Evolutionary conservation across 2,329 filamentous ascomycete species (phyloP), one percentile per base, ranked within the genome.

Genomic region (Ophiocordyceps camponoti-floridani): DNA sequence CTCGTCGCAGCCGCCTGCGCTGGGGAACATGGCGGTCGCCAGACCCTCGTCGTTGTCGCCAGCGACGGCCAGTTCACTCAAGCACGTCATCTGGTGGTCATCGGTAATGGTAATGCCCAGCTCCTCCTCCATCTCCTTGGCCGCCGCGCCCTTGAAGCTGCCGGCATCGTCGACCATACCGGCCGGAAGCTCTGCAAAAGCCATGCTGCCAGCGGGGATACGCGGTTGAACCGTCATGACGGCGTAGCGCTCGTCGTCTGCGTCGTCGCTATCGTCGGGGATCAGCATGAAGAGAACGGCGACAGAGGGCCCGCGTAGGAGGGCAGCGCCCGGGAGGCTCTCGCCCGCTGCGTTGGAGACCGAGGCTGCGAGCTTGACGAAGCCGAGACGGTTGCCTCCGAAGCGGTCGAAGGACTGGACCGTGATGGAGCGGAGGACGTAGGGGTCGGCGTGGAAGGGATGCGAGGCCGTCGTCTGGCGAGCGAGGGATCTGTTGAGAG

Each of bases 61-160:
- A 9, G 9, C 35, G 8, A n/a, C 11, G 1, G 68, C 70, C 43
- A 77, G 51, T 14, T 76, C 68, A 47, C 67, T 76, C 44, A 79
- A 53, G 47, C 68, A 70, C 2, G 55, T 61, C 40, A 79, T n/a
- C n/a, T n/a, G 54, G 47, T 72, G 60, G 4, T 61, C 55, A 43
- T 65, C 62, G 9, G 59, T 56, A 35, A 79, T 75, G 43, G 62
- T 63, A 11, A 79, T 53, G 13, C 71, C 73, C 2, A 77, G 61
- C 56, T 79, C 76, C 59, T 79, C 75, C 47, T 71, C 48, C 10
- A 80, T 75, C 61, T 80, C 76, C 51, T 64, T 67, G 3, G 75
- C 75, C 2, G 75, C 76, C 0, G 66, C 64, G 23, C 76, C 75
- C 12, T 65, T 64, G 52, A 79, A 79, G 27, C 62, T 68, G 1